Conservation (phyloP, 108 stramenopile species). For the Bacterosira constricta region DNA sequence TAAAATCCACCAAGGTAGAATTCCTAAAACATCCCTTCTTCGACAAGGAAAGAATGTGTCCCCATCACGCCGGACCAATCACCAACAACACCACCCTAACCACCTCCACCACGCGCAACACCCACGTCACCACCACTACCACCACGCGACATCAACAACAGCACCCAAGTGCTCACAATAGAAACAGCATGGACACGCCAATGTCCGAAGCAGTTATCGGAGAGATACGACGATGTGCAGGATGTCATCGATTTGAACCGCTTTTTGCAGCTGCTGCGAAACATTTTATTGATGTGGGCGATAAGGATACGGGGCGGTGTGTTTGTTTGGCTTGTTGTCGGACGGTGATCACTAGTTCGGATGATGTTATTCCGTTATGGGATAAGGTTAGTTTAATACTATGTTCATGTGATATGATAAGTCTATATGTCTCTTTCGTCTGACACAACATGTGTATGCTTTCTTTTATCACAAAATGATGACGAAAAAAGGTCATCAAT, state of each 20-base stretch:
- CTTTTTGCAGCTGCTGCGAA: conserved; percentile 19
- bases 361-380: conserved; percentile 65
- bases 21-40: conserved; percentile 75
- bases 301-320: conserved; percentile 51
- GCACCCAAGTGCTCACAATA: no score
- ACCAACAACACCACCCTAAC: not conserved
- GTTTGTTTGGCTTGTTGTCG: conserved; percentile 69
- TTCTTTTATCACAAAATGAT: not conserved
- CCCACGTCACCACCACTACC: no score
- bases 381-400: conserved; percentile 18
- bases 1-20: conserved; percentile 30
- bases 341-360: conserved; percentile 56
- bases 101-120: not conserved
- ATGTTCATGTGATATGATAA: no score
- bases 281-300: conserved; percentile 68
- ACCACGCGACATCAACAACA: no score
- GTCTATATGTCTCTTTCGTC: no score
- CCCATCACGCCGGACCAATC: conserved; percentile 28
- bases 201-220: conserved; percentile 15
- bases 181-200: no score
- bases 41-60: conserved; percentile 66
- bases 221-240: conserved; percentile 57
- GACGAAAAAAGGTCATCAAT: conserved; percentile 28
- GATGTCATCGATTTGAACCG: conserved; percentile 74
- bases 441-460: no score